Conservation (phyloP, 2,329 filamentous ascomycete species). For the Aureobasidium vineae region DNA sequence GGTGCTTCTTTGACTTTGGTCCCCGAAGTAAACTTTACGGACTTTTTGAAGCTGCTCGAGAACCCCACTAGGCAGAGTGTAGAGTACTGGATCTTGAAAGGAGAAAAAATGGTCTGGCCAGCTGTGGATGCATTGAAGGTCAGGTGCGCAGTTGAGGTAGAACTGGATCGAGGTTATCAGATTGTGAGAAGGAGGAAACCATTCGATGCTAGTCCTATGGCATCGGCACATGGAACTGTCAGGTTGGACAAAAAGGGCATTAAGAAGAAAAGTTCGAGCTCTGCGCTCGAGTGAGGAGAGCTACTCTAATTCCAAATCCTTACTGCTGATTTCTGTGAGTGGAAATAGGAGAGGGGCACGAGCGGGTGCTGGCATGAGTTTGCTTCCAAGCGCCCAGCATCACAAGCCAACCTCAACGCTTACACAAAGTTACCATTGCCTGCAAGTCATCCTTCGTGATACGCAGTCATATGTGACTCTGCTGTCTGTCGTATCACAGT, state of each 20-base stretch:
- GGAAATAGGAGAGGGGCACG: background rate
- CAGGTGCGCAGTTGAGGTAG: conserved; percentile 80
- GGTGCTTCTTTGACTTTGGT: conserved; percentile 71
- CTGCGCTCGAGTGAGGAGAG: background rate
- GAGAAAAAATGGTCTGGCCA: conserved; percentile 89
- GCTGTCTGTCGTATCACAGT: background rate
- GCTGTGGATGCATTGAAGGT: conserved; percentile 78
- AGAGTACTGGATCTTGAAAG: conserved; percentile 80
- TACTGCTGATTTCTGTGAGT: background rate
- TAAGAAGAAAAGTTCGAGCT: conserved; percentile 12
- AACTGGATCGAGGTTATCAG: conserved; percentile 83
- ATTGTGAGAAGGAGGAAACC: conserved; percentile 61
- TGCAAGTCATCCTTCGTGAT: no score
- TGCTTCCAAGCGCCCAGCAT: background rate
- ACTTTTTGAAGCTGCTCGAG: conserved; percentile 78
- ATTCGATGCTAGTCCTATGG: conserved; percentile 40
- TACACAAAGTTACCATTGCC: background rate
- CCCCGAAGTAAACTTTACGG: conserved; percentile 68
- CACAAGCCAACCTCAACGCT: background rate
- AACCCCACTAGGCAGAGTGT: conserved; percentile 73
- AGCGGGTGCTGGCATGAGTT: background rate
- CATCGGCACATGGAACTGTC: background rate
- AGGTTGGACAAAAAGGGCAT: conserved; percentile 21
- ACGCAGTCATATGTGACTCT: background rate
- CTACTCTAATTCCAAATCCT: background rate